Conservation (phyloP, 23 red algal species). For the Pyropia yezoensis region DNA sequence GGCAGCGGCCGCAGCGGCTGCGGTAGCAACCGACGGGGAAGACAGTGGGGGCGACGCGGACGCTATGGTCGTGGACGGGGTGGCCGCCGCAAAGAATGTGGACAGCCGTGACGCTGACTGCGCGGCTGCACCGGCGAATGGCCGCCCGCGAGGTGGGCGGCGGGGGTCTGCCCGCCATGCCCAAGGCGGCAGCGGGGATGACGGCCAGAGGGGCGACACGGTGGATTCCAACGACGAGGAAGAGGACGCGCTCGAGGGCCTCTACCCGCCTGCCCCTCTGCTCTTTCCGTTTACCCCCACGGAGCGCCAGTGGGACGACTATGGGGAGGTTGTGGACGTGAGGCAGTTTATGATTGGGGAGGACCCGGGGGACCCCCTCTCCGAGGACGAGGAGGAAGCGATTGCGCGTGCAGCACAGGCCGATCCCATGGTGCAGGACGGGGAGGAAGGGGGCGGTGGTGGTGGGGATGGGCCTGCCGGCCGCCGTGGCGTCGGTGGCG, state of each 20-base stretch:
- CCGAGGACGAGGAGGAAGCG: constrained; percentile 16
- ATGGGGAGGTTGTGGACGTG: constrained; percentile 77
- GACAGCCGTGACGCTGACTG: neutral
- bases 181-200: no score
- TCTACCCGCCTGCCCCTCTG: no score
- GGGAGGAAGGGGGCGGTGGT: no score
- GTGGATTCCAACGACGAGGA: no score
- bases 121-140: no score
- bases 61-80: neutral
- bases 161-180: no score
- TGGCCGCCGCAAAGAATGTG: neutral
- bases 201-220: no score
- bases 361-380: constrained; percentile 65
- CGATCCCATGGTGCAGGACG: neutral
- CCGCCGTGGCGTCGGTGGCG: no score
- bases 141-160: no score
- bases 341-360: constrained; percentile 88
- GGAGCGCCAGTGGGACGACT: constrained; percentile 60
- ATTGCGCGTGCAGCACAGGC: constrained; percentile 1
- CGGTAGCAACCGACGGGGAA: neutral
- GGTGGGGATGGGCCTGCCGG: no score
- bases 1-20: neutral
- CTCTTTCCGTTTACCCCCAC: no score
- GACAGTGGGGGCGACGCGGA: neutral
- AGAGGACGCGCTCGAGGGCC: neutral